Evolutionary conservation across 352 stramenopile species (phyloP).

Genomic region (Globisporangium canariense): DNA sequence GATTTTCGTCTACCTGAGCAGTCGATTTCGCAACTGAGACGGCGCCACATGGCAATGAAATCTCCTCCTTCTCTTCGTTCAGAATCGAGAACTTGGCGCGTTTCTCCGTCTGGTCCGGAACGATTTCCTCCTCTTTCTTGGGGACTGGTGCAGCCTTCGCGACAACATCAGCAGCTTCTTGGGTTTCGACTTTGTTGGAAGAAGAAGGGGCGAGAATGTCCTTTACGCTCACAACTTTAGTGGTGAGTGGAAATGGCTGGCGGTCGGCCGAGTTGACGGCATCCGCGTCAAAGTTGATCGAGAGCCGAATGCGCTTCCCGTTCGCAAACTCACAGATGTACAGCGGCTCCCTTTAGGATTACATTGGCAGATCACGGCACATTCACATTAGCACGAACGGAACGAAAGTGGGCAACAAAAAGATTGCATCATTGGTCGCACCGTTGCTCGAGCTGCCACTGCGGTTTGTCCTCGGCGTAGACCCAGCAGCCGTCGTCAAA

Average conservation of each 20-base stretch:
- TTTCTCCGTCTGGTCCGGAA: background rate
- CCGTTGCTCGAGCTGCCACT: conserved; percentile 47
- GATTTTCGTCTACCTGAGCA: background rate
- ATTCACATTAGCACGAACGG: too few relatives aligned
- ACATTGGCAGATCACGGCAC: background rate
- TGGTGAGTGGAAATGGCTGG: background rate
- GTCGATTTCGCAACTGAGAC: background rate
- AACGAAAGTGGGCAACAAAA: too few relatives aligned
- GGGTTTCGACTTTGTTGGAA: conserved; percentile 4
- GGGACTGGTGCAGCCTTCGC: background rate
- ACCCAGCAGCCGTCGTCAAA: conserved; percentile 85
- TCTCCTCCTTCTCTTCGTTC: conserved; percentile 8
- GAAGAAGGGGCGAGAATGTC: background rate
- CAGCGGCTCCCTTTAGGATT: conserved; percentile 26
- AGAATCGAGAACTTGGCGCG: conserved; percentile 12
- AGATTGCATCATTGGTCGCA: background rate
- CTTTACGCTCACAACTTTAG: conserved; percentile 18
- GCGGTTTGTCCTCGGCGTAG: conserved; percentile 72
- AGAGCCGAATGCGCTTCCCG: conserved; percentile 71
- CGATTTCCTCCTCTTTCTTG: background rate
- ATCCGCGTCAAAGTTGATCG: conserved; percentile 61
- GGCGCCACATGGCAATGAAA: background rate
- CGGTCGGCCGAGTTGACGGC: background rate
- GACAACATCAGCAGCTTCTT: background rate
- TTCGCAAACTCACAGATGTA: conserved; percentile 76